A percentile compares a stretch with the other conserved stretches of the same genome.
These are phyloP conservation scores for Sarcodon sp. DNA, from an alignment of 768 basidiomycete species.

Conservation along the genomic window DNA sequence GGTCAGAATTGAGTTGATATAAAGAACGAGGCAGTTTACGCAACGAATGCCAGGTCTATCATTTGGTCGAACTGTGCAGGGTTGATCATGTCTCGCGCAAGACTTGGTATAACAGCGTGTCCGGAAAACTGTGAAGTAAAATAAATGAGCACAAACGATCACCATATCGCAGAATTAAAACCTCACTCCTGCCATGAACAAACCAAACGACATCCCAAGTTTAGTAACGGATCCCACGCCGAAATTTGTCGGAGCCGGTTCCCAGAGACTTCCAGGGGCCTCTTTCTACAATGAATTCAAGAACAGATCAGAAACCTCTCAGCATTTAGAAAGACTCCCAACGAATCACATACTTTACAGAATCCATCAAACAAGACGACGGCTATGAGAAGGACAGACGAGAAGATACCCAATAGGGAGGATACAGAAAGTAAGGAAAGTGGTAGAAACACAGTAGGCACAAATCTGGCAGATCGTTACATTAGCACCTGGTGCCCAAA, in stretches of 20 bases:
- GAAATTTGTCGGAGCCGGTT: conserved; percentile 56
- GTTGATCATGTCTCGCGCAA: conserved; percentile 83
- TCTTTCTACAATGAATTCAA: background rate
- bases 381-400: conserved; percentile 58
- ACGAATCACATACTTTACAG: conserved; percentile 37
- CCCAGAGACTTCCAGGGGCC: conserved; percentile 68
- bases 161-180: background rate
- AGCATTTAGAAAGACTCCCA: background rate
- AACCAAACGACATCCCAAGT: conserved; percentile 72
- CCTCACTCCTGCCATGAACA: conserved; percentile 85
- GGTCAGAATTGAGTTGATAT: conserved; percentile 6
- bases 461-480: conserved; percentile 33
- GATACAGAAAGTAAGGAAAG: conserved; percentile 79
- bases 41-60: conserved; percentile 79
- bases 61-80: conserved; percentile 71
- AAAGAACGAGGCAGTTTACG: conserved; percentile 10
- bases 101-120: conserved; percentile 83
- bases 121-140: conserved; percentile 56
- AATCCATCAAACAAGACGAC: conserved; percentile 81
- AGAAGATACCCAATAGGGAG: conserved; percentile 75
- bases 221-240: conserved; percentile 38
- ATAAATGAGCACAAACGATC: background rate
- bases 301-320: background rate
- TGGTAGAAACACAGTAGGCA: conserved; percentile 80
- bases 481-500: conserved; percentile 1